Evolutionary conservation across 768 basidiomycete species (phyloP), one percentile per base, ranked within the genome.

Genomic region (Amanita pallidorosea): DNA sequence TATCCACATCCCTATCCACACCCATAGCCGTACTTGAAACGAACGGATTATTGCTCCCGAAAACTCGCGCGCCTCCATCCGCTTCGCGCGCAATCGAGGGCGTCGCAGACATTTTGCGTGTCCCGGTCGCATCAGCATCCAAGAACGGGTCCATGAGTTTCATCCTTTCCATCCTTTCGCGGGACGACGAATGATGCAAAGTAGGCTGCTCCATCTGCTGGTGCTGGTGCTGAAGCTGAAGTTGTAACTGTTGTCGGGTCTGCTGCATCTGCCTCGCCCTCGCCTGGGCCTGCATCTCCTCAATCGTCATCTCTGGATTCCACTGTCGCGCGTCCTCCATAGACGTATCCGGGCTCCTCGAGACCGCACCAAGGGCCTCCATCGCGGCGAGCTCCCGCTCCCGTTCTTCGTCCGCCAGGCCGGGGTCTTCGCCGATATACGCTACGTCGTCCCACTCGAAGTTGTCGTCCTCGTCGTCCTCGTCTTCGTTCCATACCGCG

Each of bases 401-500:
- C 59, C 56, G 62, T 52, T 73, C 77, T 57, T 80, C 75, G 17
- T 80, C 78, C 33, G 69, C 73, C n/a, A 86, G 67, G 15, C 77
- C 80, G 1, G 71, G 63, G 50, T 88, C 86, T 61, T 84, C 81
- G 40, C 81, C 83, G 52, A 83, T 77, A 54, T 85, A 87, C 3
- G 73, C 77, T 11, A 80, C 83, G 29, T 78, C 76, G 49, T 83
- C 80, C 75, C 81, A 86, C 48, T 81, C 83, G 3, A 70, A 72
- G 25, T 77, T 76, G 27, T 82, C 77, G 8, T 79, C 75, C n/a
- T 83, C 82, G 55, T 73, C 73, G 40, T 78, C 71, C 40, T 86
- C 84, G 1, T 85, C 87, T 22, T 91, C 87, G 45, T 76, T 77
- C 85, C 85, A 91, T 15, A 91, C 81, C 0, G 86, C 83, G 1